Percentiles rank a stretch among this genome's conserved stretches.
Conservation (phyloP, 768 basidiomycete genomes). For the Candolleomyces efflorescens region DNA sequence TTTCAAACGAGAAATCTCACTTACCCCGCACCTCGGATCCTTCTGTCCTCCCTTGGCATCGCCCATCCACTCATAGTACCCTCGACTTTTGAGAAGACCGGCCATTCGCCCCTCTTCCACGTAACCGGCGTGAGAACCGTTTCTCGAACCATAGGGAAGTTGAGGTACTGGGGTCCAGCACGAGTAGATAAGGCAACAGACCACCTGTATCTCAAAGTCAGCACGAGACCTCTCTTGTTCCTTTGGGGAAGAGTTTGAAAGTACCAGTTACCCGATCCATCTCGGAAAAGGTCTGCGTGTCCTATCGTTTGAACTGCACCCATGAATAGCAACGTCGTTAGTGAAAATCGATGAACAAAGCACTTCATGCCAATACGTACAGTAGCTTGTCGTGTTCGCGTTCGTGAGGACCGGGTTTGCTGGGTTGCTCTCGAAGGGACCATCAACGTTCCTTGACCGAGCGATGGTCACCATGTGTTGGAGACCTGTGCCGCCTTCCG, state of each 20-base stretch:
- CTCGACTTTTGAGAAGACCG: slow-evolving; percentile 17
- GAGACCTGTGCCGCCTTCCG: slow-evolving; percentile 28
- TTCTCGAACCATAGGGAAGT: slow-evolving; percentile 32
- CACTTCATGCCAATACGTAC: too few relatives aligned
- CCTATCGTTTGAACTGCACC: slow-evolving; percentile 31
- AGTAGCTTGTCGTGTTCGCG: slow-evolving; percentile 19
- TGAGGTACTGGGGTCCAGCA: slow-evolving; percentile 20
- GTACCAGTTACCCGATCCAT: slow-evolving; percentile 27
- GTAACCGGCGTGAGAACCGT: slow-evolving; percentile 29
- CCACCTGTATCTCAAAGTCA: slow-evolving; percentile 17
- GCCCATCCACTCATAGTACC: slow-evolving; percentile 19
- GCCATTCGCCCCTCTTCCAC: slow-evolving; percentile 25
- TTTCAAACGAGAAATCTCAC: not conserved
- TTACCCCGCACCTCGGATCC: slow-evolving; percentile 10
- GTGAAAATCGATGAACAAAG: too few relatives aligned
- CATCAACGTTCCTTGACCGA: slow-evolving; percentile 24
- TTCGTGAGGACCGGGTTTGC: slow-evolving; percentile 24
- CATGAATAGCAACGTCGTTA: not conserved
- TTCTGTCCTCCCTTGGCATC: slow-evolving; percentile 9
- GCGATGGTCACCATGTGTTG: slow-evolving; percentile 20
- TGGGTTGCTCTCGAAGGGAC: slow-evolving; percentile 18
- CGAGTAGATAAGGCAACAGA: slow-evolving; percentile 20
- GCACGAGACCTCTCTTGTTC: not conserved
- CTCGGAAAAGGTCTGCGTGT: slow-evolving; percentile 33
- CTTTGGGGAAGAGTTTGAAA: slow-evolving; percentile 1